Percentiles rank a stretch among this genome's conserved stretches.
phyloP scores from a whole-genome alignment of 495 filamentous ascomycete species.

The Aspergillus avenaceus region DNA sequence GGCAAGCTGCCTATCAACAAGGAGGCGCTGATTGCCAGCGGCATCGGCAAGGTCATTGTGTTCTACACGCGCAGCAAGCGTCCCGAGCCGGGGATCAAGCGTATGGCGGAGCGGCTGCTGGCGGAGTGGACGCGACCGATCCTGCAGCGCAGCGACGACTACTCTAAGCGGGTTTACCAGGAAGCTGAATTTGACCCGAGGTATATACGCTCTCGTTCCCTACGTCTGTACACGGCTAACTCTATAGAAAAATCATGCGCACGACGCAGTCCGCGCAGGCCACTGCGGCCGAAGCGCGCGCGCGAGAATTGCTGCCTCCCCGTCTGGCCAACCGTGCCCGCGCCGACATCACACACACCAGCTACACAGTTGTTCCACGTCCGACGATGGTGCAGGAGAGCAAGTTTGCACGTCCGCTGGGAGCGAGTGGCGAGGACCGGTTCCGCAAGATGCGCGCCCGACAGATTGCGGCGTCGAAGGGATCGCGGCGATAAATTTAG shows the following conservation, averaged over 20 bases:
- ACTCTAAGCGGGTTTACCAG: conserved; percentile 67
- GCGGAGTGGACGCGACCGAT: conserved; percentile 97
- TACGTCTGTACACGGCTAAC: conserved; percentile 2
- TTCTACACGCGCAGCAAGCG: conserved; percentile 96
- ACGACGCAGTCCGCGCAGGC: conserved; percentile 45
- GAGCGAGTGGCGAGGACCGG: conserved; percentile 70
- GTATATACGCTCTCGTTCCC: conserved; percentile 30
- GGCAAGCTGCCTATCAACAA: conserved; percentile 81
- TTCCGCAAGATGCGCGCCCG: conserved; percentile 78
- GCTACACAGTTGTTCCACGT: conserved; percentile 76
- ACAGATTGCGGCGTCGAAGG: conserved; percentile 53
- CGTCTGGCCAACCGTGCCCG: conserved; percentile 67
- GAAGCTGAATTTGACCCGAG: conserved; percentile 55
- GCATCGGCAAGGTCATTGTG: conserved; percentile 90
- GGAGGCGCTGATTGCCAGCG: conserved; percentile 81
- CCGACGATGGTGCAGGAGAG: conserved; percentile 49
- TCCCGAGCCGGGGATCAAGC: conserved; percentile 82
- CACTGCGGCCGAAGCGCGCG: conserved; percentile 61
- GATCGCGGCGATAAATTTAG: conserved; percentile 33
- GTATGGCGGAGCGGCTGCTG: conserved; percentile 81
- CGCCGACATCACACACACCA: conserved; percentile 63
- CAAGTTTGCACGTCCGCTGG: conserved; percentile 59
- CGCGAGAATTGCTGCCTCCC: conserved; percentile 65
- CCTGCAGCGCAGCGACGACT: conserved; percentile 86
- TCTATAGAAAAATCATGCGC: conserved; percentile 42